phyloP scores from a whole-genome alignment of 2,329 filamentous ascomycete species.

The Blastomyces percursus region DNA sequence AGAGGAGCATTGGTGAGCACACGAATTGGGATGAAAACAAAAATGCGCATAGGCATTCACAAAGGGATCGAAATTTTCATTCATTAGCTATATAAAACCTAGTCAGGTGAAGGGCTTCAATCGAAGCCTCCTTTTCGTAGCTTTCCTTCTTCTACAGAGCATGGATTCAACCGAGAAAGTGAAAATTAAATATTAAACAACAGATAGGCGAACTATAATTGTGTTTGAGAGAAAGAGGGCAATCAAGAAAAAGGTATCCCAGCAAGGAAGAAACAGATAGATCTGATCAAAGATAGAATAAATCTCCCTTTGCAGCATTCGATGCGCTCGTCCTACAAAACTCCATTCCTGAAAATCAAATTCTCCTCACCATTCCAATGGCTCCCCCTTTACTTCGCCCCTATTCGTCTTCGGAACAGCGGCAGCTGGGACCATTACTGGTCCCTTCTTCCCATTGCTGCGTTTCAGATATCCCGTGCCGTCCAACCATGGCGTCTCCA shows the following conservation, averaged over 20 bases:
- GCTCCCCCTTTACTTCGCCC: constrained; percentile 72
- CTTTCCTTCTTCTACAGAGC: background rate
- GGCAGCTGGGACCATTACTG: constrained; percentile 52
- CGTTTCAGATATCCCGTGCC: constrained; percentile 66
- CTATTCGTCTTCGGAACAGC: constrained; percentile 82
- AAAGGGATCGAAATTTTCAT: background rate
- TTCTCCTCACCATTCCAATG: constrained; percentile 65
- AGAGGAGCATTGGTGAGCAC: background rate
- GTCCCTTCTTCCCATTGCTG: constrained; percentile 27
- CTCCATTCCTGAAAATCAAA: background rate
- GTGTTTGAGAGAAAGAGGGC: background rate
- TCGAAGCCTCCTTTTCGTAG: background rate
- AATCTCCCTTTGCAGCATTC: background rate
- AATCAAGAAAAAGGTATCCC: background rate
- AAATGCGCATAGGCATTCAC: background rate
- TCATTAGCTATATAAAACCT: background rate
- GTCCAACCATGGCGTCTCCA: constrained; percentile 81
- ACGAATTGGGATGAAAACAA: background rate
- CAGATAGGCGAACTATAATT: background rate
- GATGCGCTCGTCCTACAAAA: background rate
- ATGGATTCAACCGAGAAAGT: background rate
- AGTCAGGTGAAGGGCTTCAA: background rate
- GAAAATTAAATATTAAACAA: background rate
- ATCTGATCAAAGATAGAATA: background rate
- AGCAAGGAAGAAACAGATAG: background rate